These are phyloP conservation scores for Patellaria atrata DNA, from an alignment of 495 filamentous ascomycete species.

Conservation along the genomic window DNA sequence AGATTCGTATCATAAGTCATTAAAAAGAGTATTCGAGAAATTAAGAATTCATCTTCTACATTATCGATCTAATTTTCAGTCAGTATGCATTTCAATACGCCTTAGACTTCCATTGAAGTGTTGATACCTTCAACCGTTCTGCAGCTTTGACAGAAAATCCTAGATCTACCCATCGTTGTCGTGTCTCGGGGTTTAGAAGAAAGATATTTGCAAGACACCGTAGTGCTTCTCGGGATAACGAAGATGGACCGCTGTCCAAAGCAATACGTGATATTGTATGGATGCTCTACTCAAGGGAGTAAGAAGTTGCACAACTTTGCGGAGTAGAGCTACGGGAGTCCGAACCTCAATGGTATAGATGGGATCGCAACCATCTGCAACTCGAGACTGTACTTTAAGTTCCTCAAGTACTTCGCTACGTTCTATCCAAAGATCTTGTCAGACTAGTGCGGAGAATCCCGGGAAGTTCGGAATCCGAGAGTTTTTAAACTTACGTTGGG, in stretches of 20 bases:
- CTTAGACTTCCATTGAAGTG: not conserved
- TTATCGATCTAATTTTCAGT: conserved; percentile 57
- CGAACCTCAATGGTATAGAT: conserved; percentile 71
- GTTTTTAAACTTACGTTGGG: conserved; percentile 15
- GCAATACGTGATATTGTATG: conserved; percentile 55
- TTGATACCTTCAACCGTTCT: conserved; percentile 46
- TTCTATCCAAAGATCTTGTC: conserved; percentile 14
- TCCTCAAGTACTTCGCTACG: conserved; percentile 40
- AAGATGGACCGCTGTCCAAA: conserved; percentile 42
- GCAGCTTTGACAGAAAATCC: conserved; percentile 58
- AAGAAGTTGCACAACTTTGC: no score
- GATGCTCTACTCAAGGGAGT: conserved; percentile 68
- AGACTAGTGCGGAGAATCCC: not conserved
- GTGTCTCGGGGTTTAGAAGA: conserved; percentile 51
- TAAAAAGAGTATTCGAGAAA: conserved; percentile 69
- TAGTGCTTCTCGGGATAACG: conserved; percentile 61
- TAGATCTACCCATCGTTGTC: conserved; percentile 72
- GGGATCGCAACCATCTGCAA: conserved; percentile 52
- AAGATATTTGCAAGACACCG: conserved; percentile 81
- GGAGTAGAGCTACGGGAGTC: no score
- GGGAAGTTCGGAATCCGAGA: no score
- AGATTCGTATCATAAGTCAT: conserved; percentile 69
- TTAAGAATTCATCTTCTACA: conserved; percentile 77
- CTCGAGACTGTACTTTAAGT: conserved; percentile 65
- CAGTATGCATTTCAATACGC: not conserved